A percentile compares a stretch with the other conserved stretches of the same genome.
These are phyloP conservation scores for Rhizomucor pusillus DNA, from an alignment of 371 early-diverging fungal genomes.

Conservation along the genomic window DNA sequence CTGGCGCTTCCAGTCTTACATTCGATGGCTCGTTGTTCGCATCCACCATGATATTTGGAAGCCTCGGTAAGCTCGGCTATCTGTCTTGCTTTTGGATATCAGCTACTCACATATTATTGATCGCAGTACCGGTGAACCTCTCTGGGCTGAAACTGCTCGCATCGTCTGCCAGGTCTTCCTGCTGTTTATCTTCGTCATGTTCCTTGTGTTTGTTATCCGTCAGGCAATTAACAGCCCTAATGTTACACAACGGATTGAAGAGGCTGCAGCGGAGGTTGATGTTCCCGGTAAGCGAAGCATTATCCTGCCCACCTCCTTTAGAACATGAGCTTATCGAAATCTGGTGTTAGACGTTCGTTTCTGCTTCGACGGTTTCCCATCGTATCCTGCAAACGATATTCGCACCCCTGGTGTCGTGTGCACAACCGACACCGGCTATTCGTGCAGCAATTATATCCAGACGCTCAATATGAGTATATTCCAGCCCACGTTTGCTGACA, in stretches of 20 bases:
- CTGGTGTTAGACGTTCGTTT: constrained; percentile 39
- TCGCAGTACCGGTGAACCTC: constrained; percentile 42
- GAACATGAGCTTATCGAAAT: not conserved
- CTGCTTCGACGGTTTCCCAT: constrained; percentile 44
- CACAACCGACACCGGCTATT: constrained; percentile 33
- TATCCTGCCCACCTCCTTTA: too few species aligned
- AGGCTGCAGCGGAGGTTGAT: constrained; percentile 29
- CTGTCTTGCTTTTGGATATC: not conserved
- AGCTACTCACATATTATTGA: not conserved
- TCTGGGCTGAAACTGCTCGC: constrained; percentile 49
- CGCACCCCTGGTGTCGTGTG: constrained; percentile 34
- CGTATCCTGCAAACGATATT: constrained; percentile 4
- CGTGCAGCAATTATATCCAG: constrained; percentile 26
- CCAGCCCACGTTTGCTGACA: constrained; percentile 31
- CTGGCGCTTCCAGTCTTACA: constrained; percentile 38
- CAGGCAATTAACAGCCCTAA: constrained; percentile 47
- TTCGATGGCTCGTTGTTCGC: constrained; percentile 32
- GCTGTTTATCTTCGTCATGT: constrained; percentile 35
- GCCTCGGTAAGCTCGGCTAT: constrained; percentile 28
- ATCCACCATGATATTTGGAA: constrained; percentile 48
- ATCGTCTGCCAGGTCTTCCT: constrained; percentile 39
- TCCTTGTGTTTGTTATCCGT: constrained; percentile 44
- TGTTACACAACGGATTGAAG: constrained; percentile 36
- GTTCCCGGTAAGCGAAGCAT: constrained; percentile 30
- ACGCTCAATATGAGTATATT: constrained; percentile 36